Conservation (phyloP, 169 alveolate genomes). For the Theileria annulata region DNA sequence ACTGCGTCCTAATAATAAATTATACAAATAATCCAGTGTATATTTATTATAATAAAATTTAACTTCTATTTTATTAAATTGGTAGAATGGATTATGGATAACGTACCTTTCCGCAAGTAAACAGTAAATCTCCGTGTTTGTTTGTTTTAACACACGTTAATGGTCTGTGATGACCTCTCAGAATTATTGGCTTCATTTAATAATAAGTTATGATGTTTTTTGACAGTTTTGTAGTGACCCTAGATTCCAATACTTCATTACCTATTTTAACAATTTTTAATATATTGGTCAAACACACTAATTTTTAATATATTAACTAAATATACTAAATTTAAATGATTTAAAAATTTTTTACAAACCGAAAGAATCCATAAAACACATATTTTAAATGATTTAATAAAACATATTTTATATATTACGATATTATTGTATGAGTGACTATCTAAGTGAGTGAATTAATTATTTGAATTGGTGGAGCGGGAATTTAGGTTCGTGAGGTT, state of each 20-base stretch:
- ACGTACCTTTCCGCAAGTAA: conserved; percentile 88
- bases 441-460: neutral
- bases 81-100: neutral
- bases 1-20: conserved; percentile 71
- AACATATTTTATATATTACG: neutral
- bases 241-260: neutral
- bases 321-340: no score
- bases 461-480: neutral
- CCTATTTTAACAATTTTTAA: neutral
- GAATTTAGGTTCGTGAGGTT: neutral
- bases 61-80: no score
- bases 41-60: neutral
- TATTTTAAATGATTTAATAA: no score
- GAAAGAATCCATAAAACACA: neutral
- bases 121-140: conserved; percentile 86
- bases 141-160: conserved; percentile 86
- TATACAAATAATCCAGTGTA: neutral
- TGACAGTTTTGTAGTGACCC: conserved; percentile 6
- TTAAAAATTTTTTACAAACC: neutral
- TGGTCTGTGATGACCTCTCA: conserved; percentile 88
- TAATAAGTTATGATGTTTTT: neutral
- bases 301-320: neutral
- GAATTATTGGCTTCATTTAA: conserved; percentile 81
- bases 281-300: neutral
- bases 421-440: neutral